phyloP scores from a whole-genome alignment of 2,329 filamentous ascomycete species.

The Stachybotrys echinatus region DNA sequence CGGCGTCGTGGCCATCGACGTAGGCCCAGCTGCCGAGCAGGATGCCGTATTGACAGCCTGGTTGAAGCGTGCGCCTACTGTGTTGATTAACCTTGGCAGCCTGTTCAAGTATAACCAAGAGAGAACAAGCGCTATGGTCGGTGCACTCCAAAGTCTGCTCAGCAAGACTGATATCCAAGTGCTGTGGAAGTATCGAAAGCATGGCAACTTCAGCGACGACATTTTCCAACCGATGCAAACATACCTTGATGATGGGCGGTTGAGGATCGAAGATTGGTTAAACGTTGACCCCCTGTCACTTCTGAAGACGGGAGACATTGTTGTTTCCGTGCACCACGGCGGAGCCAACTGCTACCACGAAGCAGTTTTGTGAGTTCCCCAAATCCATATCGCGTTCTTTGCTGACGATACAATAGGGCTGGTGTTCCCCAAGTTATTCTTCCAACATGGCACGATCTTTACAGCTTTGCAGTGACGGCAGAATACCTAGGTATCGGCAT shows the following conservation, averaged over 20 bases:
- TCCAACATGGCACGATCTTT: slow-evolving; percentile 37
- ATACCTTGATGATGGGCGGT: slow-evolving; percentile 8
- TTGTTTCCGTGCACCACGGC: slow-evolving; percentile 13
- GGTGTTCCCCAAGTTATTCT: slow-evolving; percentile 39
- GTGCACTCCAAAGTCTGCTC: slow-evolving; percentile 11
- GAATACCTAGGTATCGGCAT: slow-evolving; percentile 36
- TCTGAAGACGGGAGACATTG: slow-evolving; percentile 21
- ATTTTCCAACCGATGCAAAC: slow-evolving; percentile 6
- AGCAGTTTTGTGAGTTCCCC: slow-evolving; percentile 11
- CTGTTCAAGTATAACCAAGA: slow-evolving; percentile 18
- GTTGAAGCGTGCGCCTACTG: slow-evolving; percentile 33
- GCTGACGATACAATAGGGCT: slow-evolving; percentile 15
- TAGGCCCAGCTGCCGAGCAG: slow-evolving; percentile 24
- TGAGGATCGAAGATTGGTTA: slow-evolving; percentile 19
- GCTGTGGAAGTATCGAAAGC: slow-evolving; percentile 22
- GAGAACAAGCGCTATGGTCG: slow-evolving; percentile 19
- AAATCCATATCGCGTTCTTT: too few relatives aligned
- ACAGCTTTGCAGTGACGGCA: slow-evolving; percentile 33
- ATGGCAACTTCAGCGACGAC: slow-evolving; percentile 4
- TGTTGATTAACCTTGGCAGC: slow-evolving; percentile 44
- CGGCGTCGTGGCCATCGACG: slow-evolving; percentile 39
- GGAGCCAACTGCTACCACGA: slow-evolving; percentile 14
- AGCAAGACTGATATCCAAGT: slow-evolving; percentile 17
- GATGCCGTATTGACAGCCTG: slow-evolving; percentile 38
- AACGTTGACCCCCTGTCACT: slow-evolving; percentile 22